Evolutionary conservation across 2,329 filamentous ascomycete species (phyloP).

Genomic region (Neoascochyta sp.): DNA sequence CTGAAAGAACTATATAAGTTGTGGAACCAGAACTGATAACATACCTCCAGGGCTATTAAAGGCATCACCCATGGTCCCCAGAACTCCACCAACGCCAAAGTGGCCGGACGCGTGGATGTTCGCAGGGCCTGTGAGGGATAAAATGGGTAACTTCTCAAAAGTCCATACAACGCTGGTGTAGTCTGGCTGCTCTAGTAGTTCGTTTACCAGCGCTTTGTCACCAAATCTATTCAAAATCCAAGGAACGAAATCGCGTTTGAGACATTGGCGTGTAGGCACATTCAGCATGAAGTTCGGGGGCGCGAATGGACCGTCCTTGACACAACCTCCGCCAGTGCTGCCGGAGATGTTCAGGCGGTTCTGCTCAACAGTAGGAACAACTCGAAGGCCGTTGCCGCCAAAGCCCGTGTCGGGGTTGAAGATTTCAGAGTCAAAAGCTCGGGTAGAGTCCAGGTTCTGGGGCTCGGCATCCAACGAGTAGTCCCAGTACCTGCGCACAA

Average conservation of each 20-base stretch:
- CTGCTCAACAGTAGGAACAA: conserved; percentile 19
- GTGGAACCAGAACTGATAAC: too few species aligned
- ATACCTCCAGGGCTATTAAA: conserved; percentile 29
- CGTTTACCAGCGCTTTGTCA: conserved; percentile 16
- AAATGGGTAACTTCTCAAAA: conserved; percentile 23
- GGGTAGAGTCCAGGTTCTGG: conserved; percentile 10
- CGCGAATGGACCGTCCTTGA: conserved; percentile 31
- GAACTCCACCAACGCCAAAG: conserved; percentile 35
- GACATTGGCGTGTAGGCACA: conserved; percentile 21
- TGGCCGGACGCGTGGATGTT: conserved; percentile 38
- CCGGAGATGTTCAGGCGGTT: conserved; percentile 23
- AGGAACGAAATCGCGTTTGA: conserved; percentile 33
- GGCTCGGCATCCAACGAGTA: conserved; percentile 22
- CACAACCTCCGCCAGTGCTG: conserved; percentile 32
- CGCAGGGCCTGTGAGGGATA: too few species aligned
- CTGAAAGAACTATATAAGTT: too few species aligned
- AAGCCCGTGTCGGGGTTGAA: conserved; percentile 28
- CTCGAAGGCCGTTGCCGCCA: conserved; percentile 34
- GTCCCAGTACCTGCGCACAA: conserved; percentile 18
- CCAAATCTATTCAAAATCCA: conserved; percentile 21
- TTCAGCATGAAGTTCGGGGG: conserved; percentile 20
- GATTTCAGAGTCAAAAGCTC: conserved; percentile 13
- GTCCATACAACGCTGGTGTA: conserved; percentile 28
- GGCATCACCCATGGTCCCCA: conserved; percentile 33
- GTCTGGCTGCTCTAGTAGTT: conserved; percentile 20